phyloP scores from a whole-genome alignment of 2,329 filamentous ascomycete genomes.

The Hypomyces perniciosus region DNA sequence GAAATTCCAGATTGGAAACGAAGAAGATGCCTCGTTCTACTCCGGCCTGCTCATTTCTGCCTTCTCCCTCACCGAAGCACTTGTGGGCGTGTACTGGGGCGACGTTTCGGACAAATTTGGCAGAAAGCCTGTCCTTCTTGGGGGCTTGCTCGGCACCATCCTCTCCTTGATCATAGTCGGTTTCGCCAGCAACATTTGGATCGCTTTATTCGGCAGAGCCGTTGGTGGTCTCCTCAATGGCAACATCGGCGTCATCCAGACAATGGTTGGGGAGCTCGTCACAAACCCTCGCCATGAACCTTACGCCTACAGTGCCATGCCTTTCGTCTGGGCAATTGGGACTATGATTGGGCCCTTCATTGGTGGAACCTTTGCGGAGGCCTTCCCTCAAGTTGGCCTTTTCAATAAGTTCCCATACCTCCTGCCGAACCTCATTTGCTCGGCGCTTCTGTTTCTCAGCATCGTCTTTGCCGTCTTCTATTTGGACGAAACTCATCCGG shows the following conservation, averaged over 20 bases:
- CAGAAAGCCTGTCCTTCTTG: constrained; percentile 75
- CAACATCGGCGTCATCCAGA: constrained; percentile 86
- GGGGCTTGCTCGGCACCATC: constrained; percentile 78
- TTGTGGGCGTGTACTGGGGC: constrained; percentile 87
- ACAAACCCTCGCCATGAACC: constrained; percentile 80
- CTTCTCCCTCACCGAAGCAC: constrained; percentile 74
- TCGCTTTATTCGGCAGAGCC: constrained; percentile 69
- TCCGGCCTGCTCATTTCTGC: constrained; percentile 82
- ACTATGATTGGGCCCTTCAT: constrained; percentile 86
- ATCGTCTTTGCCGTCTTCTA: constrained; percentile 75
- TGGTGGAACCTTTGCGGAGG: constrained; percentile 71
- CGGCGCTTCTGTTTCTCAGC: constrained; percentile 67
- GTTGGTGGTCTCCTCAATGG: constrained; percentile 82
- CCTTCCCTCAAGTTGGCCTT: constrained; percentile 61
- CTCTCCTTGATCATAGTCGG: constrained; percentile 78
- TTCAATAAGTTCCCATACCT: constrained; percentile 81
- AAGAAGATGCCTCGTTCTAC: constrained; percentile 77
- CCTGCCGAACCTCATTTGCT: constrained; percentile 82
- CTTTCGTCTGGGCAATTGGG: constrained; percentile 87
- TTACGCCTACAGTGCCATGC: constrained; percentile 85
- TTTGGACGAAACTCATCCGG: constrained; percentile 83
- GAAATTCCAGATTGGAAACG: constrained; percentile 64
- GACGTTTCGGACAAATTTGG: constrained; percentile 74
- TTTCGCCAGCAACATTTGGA: constrained; percentile 75
- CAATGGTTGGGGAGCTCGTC: constrained; percentile 86